These are phyloP conservation scores for Flaveria trinervia DNA, from an alignment of 129 eudicot species.

Conservation along the genomic window DNA sequence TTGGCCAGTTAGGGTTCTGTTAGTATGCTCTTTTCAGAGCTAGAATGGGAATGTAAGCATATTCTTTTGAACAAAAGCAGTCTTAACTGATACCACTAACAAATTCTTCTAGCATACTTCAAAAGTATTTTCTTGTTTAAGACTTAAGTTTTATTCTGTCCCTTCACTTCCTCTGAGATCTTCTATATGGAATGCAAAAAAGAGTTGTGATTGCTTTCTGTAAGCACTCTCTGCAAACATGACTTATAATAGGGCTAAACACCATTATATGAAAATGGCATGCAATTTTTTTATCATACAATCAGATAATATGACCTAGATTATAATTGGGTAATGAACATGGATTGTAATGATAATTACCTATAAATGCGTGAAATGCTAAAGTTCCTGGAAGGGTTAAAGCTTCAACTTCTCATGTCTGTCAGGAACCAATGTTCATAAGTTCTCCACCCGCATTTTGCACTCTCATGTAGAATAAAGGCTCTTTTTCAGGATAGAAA, in stretches of 20 bases:
- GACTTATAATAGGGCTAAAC: background rate
- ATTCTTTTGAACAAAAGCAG: background rate
- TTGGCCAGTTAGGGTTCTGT: background rate
- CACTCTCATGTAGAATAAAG: background rate
- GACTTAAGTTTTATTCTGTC: background rate
- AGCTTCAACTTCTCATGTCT: constrained; percentile 11
- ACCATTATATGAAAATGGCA: background rate
- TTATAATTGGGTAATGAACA: background rate
- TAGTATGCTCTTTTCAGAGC: constrained; percentile 10
- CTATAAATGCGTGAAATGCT: constrained; percentile 9
- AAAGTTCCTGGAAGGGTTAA: background rate
- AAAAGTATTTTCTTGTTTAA: background rate
- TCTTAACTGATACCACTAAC: constrained; percentile 10
- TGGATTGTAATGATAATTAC: background rate
- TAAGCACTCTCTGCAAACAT: too few species aligned
- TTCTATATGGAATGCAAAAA: too few species aligned
- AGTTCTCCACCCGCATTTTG: background rate
- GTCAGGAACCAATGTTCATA: background rate
- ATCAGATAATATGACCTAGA: background rate
- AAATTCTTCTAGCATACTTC: background rate
- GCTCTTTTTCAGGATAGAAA: constrained; percentile 9
- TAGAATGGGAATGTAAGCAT: constrained; percentile 13
- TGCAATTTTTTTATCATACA: background rate
- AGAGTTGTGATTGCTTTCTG: too few species aligned
- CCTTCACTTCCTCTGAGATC: background rate